These are phyloP conservation scores for Thalia dealbata DNA, from an alignment of 176 grass and related monocot genomes.

Conservation along the genomic window DNA sequence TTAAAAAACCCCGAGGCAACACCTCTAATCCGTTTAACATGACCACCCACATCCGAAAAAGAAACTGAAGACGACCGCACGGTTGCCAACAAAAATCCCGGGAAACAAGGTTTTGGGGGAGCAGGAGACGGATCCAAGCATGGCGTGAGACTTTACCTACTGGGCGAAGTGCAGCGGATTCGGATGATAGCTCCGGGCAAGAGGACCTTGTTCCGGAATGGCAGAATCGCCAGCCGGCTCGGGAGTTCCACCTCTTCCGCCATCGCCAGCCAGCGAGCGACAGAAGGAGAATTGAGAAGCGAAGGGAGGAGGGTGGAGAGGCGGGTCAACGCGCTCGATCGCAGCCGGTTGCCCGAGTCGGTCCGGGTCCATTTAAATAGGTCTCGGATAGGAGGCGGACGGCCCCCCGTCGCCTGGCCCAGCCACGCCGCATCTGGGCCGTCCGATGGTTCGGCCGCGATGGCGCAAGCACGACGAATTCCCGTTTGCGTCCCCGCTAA, in stretches of 20 bases:
- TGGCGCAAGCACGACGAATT: not conserved
- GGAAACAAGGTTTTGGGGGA: not conserved
- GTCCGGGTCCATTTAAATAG: not conserved
- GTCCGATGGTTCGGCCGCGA: not conserved
- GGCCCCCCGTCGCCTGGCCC: not conserved
- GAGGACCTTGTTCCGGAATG: constrained; percentile 94
- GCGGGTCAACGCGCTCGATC: not conserved
- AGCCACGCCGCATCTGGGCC: not conserved
- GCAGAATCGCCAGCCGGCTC: constrained; percentile 74
- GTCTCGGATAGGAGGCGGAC: not conserved
- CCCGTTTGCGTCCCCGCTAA: not conserved
- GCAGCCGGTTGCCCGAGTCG: not conserved
- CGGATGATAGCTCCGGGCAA: constrained; percentile 84
- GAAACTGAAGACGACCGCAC: not conserved
- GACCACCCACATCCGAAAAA: not conserved
- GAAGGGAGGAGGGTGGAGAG: not conserved
- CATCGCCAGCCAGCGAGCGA: constrained; percentile 22
- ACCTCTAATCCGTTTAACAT: not conserved
- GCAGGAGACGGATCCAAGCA: not conserved
- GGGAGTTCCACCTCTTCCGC: constrained; percentile 73
- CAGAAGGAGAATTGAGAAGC: not conserved
- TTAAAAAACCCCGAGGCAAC: not conserved
- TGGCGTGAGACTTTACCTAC: constrained; percentile 37
- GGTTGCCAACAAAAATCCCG: not conserved
- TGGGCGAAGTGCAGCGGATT: constrained; percentile 93